Evolutionary conservation across 768 basidiomycete species (phyloP), one percentile per base, ranked within the genome.

Genomic region (Trametes cingulata): DNA sequence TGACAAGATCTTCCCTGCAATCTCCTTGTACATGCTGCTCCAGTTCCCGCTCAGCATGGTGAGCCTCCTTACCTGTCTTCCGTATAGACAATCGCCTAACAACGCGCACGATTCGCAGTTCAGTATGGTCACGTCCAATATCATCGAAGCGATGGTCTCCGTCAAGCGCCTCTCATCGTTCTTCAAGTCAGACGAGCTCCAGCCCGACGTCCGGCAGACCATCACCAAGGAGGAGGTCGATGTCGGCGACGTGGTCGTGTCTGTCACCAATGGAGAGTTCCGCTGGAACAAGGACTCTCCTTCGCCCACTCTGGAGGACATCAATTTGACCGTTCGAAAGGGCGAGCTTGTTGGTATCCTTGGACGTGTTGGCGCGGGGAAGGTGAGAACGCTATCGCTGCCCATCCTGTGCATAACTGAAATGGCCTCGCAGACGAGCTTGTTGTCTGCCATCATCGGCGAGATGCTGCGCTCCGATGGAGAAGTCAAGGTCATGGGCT

Each of bases 1-100:
- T 0, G 95, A 97, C 62, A 77, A 93, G 51, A 95, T 98, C 63
- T 98, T 98, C 81, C 96, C 96, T n/a, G 87, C 92, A 0, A 94
- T 98, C 62, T 88, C 92, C 0, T 75, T 95, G 29, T 95, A 94
- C 76, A 87, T 91, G 85, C 78, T 96, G 0, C 76, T 96, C 29
- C 86, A 88, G 58, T 95, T 95, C 74, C 93, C 93, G 1, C 77
- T 95, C 22, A 89, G 84, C 2, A 90, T 93, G 90, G 88, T 89
- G 70, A 39, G 78, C 69, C 6, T 12, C 20, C 39, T 41, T 14
- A 2, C 17, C 39, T 17, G 63, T 19, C 36, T 7, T 55, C 13
- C 41, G 41, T 48, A 39, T 54, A 8, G 33, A 64, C 3, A 27
- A 0, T 22, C 20, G 53, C 27, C 36, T 46, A 46, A 49, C 36